phyloP scores from a whole-genome alignment of 208 protist genomes.

The Herpetomonas samuelpessoai region DNA sequence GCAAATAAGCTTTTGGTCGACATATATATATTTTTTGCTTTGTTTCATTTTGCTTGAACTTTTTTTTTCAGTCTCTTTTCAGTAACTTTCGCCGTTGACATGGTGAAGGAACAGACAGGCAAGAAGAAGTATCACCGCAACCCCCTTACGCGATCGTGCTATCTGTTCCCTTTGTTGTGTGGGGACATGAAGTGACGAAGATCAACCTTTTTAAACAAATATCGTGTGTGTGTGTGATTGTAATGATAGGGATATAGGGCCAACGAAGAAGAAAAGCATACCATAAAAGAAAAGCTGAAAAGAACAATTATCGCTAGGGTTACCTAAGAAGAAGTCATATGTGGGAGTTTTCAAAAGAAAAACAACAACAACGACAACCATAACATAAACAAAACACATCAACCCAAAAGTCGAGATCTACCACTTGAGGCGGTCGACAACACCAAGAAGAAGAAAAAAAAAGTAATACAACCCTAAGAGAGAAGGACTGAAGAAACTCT shows the following conservation, averaged over 20 bases:
- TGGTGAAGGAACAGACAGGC: no score
- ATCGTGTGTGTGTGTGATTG: no score
- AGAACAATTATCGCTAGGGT: not conserved
- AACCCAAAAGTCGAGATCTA: constrained; percentile 13
- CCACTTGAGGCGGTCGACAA: no score
- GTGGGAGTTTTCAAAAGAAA: no score
- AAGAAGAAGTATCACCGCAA: no score
- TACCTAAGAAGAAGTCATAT: no score
- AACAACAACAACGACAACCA: not conserved
- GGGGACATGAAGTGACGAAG: constrained; percentile 11
- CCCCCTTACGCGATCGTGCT: no score
- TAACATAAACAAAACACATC: not conserved
- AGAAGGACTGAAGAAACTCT: no score
- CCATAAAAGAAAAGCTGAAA: constrained; percentile 4
- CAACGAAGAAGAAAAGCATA: constrained; percentile 7
- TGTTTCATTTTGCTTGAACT: constrained; percentile 1
- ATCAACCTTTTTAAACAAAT: not conserved
- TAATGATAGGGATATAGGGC: no score
- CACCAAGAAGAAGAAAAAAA: constrained; percentile 11
- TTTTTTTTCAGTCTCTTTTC: constrained; percentile 11
- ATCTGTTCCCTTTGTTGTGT: no score
- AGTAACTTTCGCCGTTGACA: constrained; percentile 1
- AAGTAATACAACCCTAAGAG: not conserved
- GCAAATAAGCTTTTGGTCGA: not conserved
- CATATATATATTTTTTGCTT: not conserved